Conservation (phyloP, 2,329 filamentous ascomycete species). For the Dothideomycetes sp. region DNA sequence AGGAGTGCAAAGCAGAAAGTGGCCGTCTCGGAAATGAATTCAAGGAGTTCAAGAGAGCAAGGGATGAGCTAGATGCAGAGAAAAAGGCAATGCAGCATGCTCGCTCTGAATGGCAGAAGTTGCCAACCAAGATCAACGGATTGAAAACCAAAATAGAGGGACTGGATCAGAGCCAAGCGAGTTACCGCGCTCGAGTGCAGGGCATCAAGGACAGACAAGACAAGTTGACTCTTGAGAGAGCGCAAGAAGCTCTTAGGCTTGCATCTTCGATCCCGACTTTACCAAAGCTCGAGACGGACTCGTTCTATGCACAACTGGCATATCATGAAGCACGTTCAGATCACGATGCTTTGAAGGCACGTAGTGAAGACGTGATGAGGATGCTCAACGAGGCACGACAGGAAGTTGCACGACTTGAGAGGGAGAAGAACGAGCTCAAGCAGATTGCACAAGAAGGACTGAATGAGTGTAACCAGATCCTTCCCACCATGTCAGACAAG, state of each 20-base stretch:
- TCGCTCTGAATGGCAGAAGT: constrained; percentile 52
- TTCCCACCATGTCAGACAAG: constrained; percentile 20
- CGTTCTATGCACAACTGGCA: constrained; percentile 61
- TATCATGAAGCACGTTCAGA: constrained; percentile 79
- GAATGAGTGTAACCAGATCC: constrained; percentile 16
- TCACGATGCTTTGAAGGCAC: constrained; percentile 54
- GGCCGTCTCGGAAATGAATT: constrained; percentile 16
- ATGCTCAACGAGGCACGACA: constrained; percentile 41
- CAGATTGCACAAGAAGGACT: constrained; percentile 15
- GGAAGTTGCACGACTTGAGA: constrained; percentile 31
- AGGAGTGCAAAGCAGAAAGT: constrained; percentile 18
- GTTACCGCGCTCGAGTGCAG: constrained; percentile 49
- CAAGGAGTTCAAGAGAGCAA: constrained; percentile 19
- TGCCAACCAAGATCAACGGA: constrained; percentile 63
- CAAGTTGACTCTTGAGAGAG: constrained; percentile 26
- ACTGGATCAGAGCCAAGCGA: constrained; percentile 44
- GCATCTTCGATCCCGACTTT: constrained; percentile 54
- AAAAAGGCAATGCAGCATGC: constrained; percentile 59
- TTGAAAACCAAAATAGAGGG: constrained; percentile 37
- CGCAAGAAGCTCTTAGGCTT: constrained; percentile 42
- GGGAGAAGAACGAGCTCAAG: constrained; percentile 19
- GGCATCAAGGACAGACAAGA: constrained; percentile 34
- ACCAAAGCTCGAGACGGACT: constrained; percentile 50
- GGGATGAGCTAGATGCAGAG: constrained; percentile 42
- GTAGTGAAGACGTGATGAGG: constrained; percentile 52